Evolutionary conservation across 441 rosid species (phyloP).

Genomic region (Theobroma grandiflorum): DNA sequence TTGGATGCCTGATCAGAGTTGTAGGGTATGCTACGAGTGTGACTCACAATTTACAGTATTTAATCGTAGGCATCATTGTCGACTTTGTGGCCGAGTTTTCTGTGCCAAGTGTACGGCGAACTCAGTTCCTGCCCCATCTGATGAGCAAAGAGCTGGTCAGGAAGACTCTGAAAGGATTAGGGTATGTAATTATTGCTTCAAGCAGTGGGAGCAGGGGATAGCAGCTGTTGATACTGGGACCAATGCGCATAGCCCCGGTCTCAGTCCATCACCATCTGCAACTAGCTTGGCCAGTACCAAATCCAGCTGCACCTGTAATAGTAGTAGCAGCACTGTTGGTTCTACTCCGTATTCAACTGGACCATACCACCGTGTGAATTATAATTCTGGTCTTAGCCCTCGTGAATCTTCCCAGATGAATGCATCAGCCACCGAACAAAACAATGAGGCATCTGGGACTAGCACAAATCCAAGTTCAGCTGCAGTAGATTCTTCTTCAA

Average conservation of each 20-base stretch:
- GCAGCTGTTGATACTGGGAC: constrained; percentile 54
- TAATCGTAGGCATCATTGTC: constrained; percentile 77
- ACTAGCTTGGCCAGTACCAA: constrained; percentile 61
- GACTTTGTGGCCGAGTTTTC: constrained; percentile 74
- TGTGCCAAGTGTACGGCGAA: constrained; percentile 76
- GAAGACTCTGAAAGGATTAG: constrained; percentile 65
- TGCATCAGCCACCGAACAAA: constrained; percentile 42
- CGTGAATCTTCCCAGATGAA: constrained; percentile 47
- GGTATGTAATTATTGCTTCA: constrained; percentile 76
- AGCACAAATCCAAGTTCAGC: constrained; percentile 40
- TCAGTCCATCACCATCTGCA: constrained; percentile 61
- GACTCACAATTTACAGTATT: constrained; percentile 68
- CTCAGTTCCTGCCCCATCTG: constrained; percentile 55
- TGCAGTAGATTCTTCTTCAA: constrained; percentile 43
- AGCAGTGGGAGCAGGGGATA: constrained; percentile 64
- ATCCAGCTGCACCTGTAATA: constrained; percentile 59
- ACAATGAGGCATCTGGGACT: constrained; percentile 42
- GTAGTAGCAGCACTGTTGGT: constrained; percentile 58
- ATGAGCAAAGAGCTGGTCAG: constrained; percentile 46
- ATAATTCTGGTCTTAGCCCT: constrained; percentile 46
- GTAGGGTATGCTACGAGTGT: constrained; percentile 81
- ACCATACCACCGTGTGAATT: constrained; percentile 47
- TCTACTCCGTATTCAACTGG: constrained; percentile 49
- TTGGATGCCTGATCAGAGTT: constrained; percentile 90
- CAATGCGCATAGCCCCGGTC: constrained; percentile 46